Percentiles rank a stretch among this genome's conserved stretches.
phyloP scores from a whole-genome alignment of 2,329 filamentous ascomycete genomes.

The Capronia epimyces region DNA sequence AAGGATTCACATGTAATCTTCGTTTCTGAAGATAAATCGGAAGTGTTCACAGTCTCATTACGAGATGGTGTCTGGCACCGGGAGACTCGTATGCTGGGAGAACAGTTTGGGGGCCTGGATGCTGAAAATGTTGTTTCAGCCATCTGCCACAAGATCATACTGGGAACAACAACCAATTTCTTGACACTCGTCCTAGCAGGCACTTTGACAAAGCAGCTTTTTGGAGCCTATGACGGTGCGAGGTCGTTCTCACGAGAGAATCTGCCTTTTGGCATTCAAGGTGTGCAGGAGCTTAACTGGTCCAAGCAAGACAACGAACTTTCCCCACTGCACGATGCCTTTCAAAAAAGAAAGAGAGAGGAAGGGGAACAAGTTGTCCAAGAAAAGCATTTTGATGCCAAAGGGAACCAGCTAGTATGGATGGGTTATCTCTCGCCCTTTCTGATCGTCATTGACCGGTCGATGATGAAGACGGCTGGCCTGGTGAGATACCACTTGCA shows the following conservation, averaged over 20 bases:
- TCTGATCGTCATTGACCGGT: background rate
- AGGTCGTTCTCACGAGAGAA: background rate
- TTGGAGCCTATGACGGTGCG: slow-evolving; percentile 3
- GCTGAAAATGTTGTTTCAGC: slow-evolving; percentile 1
- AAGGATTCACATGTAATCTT: background rate
- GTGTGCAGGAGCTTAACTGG: slow-evolving; percentile 10
- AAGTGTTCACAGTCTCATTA: background rate
- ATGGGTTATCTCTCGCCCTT: background rate
- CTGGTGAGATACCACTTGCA: slow-evolving; percentile 5
- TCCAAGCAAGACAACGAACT: slow-evolving; percentile 6
- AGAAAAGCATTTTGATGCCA: background rate
- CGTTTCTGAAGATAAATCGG: background rate
- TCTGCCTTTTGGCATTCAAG: slow-evolving; percentile 8
- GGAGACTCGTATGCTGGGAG: background rate
- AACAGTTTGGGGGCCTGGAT: background rate
- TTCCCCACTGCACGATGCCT: background rate
- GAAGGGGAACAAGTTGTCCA: background rate
- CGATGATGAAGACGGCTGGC: background rate
- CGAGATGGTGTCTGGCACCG: background rate
- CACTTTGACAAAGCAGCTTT: slow-evolving; percentile 1
- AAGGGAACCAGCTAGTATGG: slow-evolving; percentile 1
- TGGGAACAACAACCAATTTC: background rate
- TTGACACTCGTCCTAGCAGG: background rate
- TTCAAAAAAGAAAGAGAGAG: background rate
- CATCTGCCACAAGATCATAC: slow-evolving; percentile 13